Evolutionary conservation across 2,329 filamentous ascomycete genomes (phyloP).

Genomic region (Myotisia sp.): DNA sequence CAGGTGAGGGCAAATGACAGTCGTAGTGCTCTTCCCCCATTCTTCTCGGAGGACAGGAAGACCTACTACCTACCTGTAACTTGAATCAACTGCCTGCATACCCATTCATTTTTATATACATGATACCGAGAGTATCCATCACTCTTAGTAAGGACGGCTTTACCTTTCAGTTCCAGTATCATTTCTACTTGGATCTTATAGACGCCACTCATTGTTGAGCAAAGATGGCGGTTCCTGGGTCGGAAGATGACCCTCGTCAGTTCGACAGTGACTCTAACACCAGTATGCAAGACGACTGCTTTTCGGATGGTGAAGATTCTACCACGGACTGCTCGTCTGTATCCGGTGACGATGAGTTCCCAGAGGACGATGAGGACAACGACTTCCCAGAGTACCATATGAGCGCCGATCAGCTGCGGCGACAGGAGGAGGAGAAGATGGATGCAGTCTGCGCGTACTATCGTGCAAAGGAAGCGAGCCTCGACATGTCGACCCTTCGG

Average conservation of each 20-base stretch:
- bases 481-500: too few relatives aligned
- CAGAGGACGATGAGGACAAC: too few relatives aligned
- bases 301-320: not conserved
- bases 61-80: not conserved
- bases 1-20: not conserved
- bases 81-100: not conserved
- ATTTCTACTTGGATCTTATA: not conserved
- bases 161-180: not conserved
- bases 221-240: not conserved
- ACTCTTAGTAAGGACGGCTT: too few relatives aligned
- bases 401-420: too few relatives aligned
- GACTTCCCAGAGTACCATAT: too few relatives aligned
- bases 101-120: not conserved
- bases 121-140: too few relatives aligned
- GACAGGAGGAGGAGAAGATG: too few relatives aligned
- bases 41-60: not conserved
- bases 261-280: not conserved
- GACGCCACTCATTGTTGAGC: not conserved
- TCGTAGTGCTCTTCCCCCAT: not conserved
- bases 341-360: too few relatives aligned
- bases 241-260: not conserved
- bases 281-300: not conserved
- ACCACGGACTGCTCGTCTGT: too few relatives aligned
- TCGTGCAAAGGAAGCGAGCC: too few relatives aligned
- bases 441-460: too few relatives aligned